phyloP scores from a whole-genome alignment of 495 filamentous ascomycete species.

The Darksidea phi region DNA sequence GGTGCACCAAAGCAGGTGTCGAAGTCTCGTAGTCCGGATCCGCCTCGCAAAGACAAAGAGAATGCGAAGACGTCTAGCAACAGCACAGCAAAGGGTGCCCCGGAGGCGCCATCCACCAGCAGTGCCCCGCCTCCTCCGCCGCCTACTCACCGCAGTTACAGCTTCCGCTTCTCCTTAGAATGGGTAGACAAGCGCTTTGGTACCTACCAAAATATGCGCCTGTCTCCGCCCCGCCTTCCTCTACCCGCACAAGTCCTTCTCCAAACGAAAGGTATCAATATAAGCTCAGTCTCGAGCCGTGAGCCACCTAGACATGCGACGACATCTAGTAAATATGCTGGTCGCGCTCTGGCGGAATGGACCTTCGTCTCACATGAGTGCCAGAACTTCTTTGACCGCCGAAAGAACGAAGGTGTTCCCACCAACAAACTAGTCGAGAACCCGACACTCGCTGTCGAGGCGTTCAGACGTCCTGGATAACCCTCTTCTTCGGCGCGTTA shows the following conservation, averaged over 20 bases:
- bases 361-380: slow-evolving; percentile 77
- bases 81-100: background rate
- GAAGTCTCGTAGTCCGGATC: slow-evolving; percentile 29
- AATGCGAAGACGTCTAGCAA: background rate
- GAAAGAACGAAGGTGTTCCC: slow-evolving; percentile 82
- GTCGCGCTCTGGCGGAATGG: slow-evolving; percentile 92
- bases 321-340: slow-evolving; percentile 68
- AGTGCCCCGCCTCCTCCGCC: slow-evolving; percentile 14
- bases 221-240: slow-evolving; percentile 75
- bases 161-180: slow-evolving; percentile 78
- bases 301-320: slow-evolving; percentile 38
- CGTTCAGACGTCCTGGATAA: slow-evolving; percentile 59
- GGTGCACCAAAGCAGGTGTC: slow-evolving; percentile 20
- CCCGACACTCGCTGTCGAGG: slow-evolving; percentile 81
- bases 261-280: slow-evolving; percentile 40
- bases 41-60: slow-evolving; percentile 22
- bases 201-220: slow-evolving; percentile 56
- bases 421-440: slow-evolving; percentile 77
- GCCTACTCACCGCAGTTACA: slow-evolving; percentile 58
- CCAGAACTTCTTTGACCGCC: slow-evolving; percentile 86
- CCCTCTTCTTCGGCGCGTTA: no score
- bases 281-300: slow-evolving; percentile 10
- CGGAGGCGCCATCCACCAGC: background rate
- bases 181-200: slow-evolving; percentile 62
- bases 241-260: slow-evolving; percentile 62